Base-by-base conservation (phyloP, 352 stramenopile species). In the Phytophthora idaei region DNA sequence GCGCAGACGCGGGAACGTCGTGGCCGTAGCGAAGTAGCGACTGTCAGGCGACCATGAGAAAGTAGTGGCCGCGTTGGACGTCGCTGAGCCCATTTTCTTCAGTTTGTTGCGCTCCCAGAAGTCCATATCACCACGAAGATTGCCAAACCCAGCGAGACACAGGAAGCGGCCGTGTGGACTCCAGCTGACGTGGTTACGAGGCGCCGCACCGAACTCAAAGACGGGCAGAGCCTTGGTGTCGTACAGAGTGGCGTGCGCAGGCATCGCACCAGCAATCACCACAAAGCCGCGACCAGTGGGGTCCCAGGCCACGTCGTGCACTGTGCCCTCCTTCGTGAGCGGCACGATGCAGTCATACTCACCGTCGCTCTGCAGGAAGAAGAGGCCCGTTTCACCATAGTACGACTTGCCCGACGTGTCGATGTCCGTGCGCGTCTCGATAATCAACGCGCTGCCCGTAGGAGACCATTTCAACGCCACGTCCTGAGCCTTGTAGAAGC, bases 1-100 rank as follows among this genome's bases (percentile, higher is more conserved):
- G 81, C 98, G 98, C 83, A 99, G 97, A 45, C 97, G 90, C n/a
- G 97, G 97, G 61, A 97, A 98, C 17, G 94, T 98, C 21, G 97
- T 99, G 17, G 92, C 94, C 39, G 97, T 98, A 39, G 97, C 73
- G 67, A 99, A 99, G 76, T 96, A 97, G 45, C 95, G 83, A 44
- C 87, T 97, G 72, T 99, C 95, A 2, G 98, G 96, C 17, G 90
- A 97, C 98, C 98, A 99, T 17, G 80, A 68, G 34, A 90, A 94
- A 28, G 71, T 83, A 10, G 86, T 96, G 27, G 86, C 87, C 14
- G 80, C 85, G 67, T 96, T 93, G 21, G 88, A 87, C 60, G 89
- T 93, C 14, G 83, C 81, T 14, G 86, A 92, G 12, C 87, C 87
- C 62, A 98, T 97, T 70, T 96, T 94, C 77, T 99, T 99, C 39